Conservation (phyloP, 2,329 filamentous ascomycete genomes). For the Calonectria leucothoes region DNA sequence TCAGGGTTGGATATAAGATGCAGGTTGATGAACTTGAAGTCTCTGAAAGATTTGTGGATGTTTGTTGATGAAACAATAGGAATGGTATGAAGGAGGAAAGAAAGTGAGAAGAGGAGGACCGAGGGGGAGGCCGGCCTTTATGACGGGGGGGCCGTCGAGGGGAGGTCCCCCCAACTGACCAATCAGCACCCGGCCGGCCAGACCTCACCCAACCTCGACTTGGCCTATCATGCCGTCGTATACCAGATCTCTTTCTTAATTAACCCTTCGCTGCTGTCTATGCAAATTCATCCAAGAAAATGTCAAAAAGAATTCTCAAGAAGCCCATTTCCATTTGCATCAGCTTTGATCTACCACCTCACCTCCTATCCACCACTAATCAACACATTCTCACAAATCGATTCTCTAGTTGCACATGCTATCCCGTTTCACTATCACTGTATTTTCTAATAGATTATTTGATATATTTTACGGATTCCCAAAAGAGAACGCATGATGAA, state of each 20-base stretch:
- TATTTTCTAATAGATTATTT: not conserved
- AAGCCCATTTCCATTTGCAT: not conserved
- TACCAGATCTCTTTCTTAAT: not conserved
- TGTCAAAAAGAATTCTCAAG: not conserved
- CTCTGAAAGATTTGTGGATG: slow-evolving; percentile 13
- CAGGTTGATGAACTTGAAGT: slow-evolving; percentile 16
- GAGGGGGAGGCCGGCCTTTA: slow-evolving; percentile 39
- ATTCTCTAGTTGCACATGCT: not conserved
- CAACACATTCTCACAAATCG: not conserved
- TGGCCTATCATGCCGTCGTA: slow-evolving; percentile 19
- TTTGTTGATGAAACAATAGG: slow-evolving; percentile 27
- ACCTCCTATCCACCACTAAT: not conserved
- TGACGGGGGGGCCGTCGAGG: slow-evolving; percentile 18
- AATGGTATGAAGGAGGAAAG: slow-evolving; percentile 34
- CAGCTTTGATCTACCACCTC: not conserved
- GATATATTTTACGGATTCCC: not conserved
- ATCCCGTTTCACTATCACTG: not conserved
- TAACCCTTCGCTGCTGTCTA: not conserved
- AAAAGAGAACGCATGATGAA: not conserved
- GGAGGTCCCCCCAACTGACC: slow-evolving; percentile 25
- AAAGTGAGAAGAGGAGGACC: slow-evolving; percentile 19
- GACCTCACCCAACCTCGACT: slow-evolving; percentile 40
- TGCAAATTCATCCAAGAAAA: not conserved
- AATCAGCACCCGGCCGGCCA: slow-evolving; percentile 29
- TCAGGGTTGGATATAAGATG: slow-evolving; percentile 28